These are phyloP conservation scores for Lentinula aciculospora DNA, from an alignment of 768 basidiomycete species.

Conservation along the genomic window DNA sequence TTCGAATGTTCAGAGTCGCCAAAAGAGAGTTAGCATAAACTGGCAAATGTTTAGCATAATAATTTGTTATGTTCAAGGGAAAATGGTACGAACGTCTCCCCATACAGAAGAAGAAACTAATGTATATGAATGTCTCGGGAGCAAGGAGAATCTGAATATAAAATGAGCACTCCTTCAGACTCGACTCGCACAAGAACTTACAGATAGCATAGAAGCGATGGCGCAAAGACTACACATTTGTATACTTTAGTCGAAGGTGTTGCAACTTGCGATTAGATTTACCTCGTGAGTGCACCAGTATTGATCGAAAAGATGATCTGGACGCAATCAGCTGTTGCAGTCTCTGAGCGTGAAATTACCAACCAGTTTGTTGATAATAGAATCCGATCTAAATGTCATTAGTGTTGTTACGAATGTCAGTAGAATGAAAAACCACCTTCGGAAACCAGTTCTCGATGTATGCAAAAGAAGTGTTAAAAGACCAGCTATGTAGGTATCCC, in stretches of 20 bases:
- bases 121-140: slow-evolving; percentile 47
- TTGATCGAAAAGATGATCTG: slow-evolving; percentile 43
- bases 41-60: slow-evolving; percentile 12
- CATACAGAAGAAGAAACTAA: slow-evolving; percentile 55
- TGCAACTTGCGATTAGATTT: background rate
- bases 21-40: slow-evolving; percentile 26
- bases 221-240: slow-evolving; percentile 21
- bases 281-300: slow-evolving; percentile 33
- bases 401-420: background rate
- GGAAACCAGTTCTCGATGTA: slow-evolving; percentile 41
- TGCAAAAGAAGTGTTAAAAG: slow-evolving; percentile 36
- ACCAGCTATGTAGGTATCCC: slow-evolving; percentile 40
- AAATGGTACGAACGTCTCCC: slow-evolving; percentile 46
- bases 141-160: slow-evolving; percentile 37
- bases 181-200: slow-evolving; percentile 13
- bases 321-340: background rate
- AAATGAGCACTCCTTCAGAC: background rate
- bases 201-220: slow-evolving; percentile 47
- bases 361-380: slow-evolving; percentile 41
- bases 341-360: slow-evolving; percentile 6
- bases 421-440: slow-evolving; percentile 21
- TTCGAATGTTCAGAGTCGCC: slow-evolving; percentile 24
- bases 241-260: background rate
- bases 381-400: slow-evolving; percentile 31
- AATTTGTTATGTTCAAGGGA: slow-evolving; percentile 14